Base-by-base conservation (phyloP, 75 land plant genomes). In the Selaginella moellendorffii region DNA sequence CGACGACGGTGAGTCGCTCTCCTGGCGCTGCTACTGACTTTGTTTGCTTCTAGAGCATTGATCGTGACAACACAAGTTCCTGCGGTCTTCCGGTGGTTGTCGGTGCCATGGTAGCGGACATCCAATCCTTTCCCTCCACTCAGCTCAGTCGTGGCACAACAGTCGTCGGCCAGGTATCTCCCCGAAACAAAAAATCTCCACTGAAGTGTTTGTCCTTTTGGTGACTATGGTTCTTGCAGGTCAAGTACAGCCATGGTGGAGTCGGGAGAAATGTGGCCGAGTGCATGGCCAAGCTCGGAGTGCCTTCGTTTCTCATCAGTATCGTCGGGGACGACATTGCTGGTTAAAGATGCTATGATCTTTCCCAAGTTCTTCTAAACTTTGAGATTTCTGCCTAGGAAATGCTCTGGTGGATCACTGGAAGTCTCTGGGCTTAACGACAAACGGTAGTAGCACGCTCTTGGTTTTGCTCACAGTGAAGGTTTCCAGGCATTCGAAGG, bases 201-300 rank as follows among this genome's bases (percentile, higher is more conserved):
- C 51, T 46, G 61, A 58, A 8, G 61, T 58, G 20, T 9, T 20
- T 20, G 10, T 17, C 14, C n/a, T n/a, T n/a, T n/a, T n/a, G n/a
- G n/a, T n/a, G 5, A 24, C 24, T 2, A 9, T 20, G 24, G 2
- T 20, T 56, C 22, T 27, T 73, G 62, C 68, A 93, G 96, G 81
- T 92, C 27, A 42, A 68, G 20, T 88, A 77, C 71, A 65, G 74
- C 2, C 64, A 61, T 68, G 96, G 98, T 10, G 96, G 98, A 54
- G 98, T 93, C 18, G 96, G 87, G 62, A 85, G 90, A 63, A 88
- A 93, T 77, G 61, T 93, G 54, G 87, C 90, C 8, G 98, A 93
- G 30, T 85, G 87, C 61, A 77, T 93, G 87, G 72, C 80, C 28
- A 83, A 80, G 60, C 83, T 93, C 29, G 85, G 98, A 67, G 63